These are phyloP conservation scores for Geotrichum carabidarum DNA, from an alignment of 1,139 yeast genomes.

Conservation along the genomic window DNA sequence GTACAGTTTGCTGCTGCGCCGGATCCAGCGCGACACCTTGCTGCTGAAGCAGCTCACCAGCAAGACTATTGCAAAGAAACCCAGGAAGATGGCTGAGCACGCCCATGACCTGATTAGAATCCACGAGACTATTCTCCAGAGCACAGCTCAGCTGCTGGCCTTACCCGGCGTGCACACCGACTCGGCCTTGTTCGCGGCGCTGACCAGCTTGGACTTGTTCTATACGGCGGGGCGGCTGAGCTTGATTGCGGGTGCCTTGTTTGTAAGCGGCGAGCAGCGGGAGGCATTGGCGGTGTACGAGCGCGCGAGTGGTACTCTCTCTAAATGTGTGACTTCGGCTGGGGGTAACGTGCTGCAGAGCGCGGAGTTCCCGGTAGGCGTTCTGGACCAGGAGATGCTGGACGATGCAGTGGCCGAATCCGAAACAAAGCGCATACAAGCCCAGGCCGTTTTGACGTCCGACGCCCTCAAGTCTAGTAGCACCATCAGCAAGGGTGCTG, in stretches of 20 bases:
- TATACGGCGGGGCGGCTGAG: slow-evolving; percentile 45
- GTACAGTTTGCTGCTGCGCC: slow-evolving; percentile 60
- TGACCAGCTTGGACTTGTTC: slow-evolving; percentile 48
- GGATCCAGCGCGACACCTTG: slow-evolving; percentile 65
- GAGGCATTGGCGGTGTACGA: slow-evolving; percentile 54
- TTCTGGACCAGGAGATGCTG: slow-evolving; percentile 30
- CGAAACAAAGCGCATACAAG: slow-evolving; percentile 3
- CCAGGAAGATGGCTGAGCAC: slow-evolving; percentile 34
- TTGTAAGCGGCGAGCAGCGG: slow-evolving; percentile 43
- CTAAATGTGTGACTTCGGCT: slow-evolving; percentile 17
- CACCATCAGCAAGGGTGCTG: slow-evolving; percentile 23
- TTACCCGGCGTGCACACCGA: slow-evolving; percentile 90
- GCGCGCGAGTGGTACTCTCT: slow-evolving; percentile 35
- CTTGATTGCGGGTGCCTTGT: slow-evolving; percentile 49
- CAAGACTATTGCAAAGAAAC: slow-evolving; percentile 24
- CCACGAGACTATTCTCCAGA: slow-evolving; percentile 46
- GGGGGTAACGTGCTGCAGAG: slow-evolving; percentile 20
- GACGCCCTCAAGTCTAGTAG: slow-evolving; percentile 2
- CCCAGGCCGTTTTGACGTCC: slow-evolving; percentile 17
- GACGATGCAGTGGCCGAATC: not conserved
- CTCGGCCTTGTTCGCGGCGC: slow-evolving; percentile 55
- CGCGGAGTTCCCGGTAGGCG: slow-evolving; percentile 29
- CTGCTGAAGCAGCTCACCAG: slow-evolving; percentile 40
- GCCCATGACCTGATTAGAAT: slow-evolving; percentile 48
- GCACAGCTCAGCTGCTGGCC: slow-evolving; percentile 57